Conservation (phyloP, 208 protist genomes). For the Angomonas deanei region DNA sequence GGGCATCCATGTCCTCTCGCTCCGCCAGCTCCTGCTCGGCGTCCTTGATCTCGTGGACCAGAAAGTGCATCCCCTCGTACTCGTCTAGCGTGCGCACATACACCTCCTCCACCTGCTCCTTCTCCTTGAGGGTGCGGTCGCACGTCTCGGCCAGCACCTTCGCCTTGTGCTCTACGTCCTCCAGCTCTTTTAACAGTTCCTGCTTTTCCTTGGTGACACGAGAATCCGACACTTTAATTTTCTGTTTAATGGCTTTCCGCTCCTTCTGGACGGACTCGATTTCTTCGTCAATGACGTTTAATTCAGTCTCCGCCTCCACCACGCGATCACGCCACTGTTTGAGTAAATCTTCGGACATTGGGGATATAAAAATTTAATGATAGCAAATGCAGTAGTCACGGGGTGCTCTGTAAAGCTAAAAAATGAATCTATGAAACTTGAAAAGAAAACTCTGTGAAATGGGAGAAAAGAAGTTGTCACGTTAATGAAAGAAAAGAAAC, state of each 20-base stretch:
- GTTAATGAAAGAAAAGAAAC: slow-evolving; percentile 8
- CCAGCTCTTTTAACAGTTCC: slow-evolving; percentile 45
- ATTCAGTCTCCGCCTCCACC: slow-evolving; percentile 60
- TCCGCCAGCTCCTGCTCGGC: slow-evolving; percentile 51
- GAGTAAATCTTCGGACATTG: slow-evolving; percentile 16
- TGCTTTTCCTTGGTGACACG: slow-evolving; percentile 54
- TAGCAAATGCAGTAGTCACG: no score
- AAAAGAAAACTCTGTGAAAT: neutral
- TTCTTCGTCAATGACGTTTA: slow-evolving; percentile 61
- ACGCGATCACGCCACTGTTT: slow-evolving; percentile 60
- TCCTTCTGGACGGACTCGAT: slow-evolving; percentile 39
- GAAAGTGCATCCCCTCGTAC: slow-evolving; percentile 76
- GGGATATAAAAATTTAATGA: neutral
- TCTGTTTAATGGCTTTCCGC: slow-evolving; percentile 39
- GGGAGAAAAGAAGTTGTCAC: slow-evolving; percentile 8
- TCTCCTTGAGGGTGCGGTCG: slow-evolving; percentile 43
- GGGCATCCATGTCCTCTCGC: slow-evolving; percentile 60
- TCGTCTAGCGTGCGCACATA: slow-evolving; percentile 76
- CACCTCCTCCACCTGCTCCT: slow-evolving; percentile 54
- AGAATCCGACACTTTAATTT: slow-evolving; percentile 41
- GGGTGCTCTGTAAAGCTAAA: no score
- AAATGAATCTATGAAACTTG: neutral
- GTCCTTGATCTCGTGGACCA: slow-evolving; percentile 69
- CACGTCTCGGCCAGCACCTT: slow-evolving; percentile 45
- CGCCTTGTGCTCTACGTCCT: slow-evolving; percentile 64